phyloP scores from a whole-genome alignment of 1,139 yeast genomes.

The Taphrina pruni region DNA sequence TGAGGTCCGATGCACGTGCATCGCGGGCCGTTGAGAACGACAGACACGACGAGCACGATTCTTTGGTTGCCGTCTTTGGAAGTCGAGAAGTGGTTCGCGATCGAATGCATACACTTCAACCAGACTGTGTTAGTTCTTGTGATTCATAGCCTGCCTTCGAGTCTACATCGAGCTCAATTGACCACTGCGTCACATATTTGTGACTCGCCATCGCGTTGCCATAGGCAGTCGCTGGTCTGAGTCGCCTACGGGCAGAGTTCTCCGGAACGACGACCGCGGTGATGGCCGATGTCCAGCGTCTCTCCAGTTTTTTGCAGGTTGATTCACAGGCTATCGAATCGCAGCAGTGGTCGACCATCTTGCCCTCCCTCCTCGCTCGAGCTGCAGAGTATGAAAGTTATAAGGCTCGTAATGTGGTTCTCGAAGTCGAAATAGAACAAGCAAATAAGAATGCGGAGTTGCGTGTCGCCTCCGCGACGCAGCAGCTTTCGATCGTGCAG shows the following conservation, averaged over 20 bases:
- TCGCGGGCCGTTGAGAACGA: not conserved
- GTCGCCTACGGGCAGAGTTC: not conserved
- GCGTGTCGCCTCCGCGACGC: slow-evolving; percentile 19
- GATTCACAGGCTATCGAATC: slow-evolving; percentile 27
- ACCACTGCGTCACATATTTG: no score
- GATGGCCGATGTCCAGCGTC: slow-evolving; percentile 31
- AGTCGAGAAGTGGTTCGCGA: not conserved
- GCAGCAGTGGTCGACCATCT: slow-evolving; percentile 17
- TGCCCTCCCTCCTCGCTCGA: slow-evolving; percentile 31
- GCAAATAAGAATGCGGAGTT: slow-evolving; percentile 32
- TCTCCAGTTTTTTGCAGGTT: slow-evolving; percentile 36
- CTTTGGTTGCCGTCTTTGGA: not conserved
- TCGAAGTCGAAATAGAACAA: slow-evolving; percentile 44
- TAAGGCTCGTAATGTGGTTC: slow-evolving; percentile 40
- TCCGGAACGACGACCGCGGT: not conserved
- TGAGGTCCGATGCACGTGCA: no score
- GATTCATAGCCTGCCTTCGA: no score
- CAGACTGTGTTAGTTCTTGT: no score
- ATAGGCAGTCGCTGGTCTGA: not conserved
- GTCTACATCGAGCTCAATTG: no score
- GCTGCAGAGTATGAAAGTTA: slow-evolving; percentile 42
- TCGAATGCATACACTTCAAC: no score
- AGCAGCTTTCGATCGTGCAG: slow-evolving; percentile 23
- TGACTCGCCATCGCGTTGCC: not conserved
- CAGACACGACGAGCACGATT: not conserved